phyloP scores from a whole-genome alignment of 345 rosid species.

The Physaria fendleri region DNA sequence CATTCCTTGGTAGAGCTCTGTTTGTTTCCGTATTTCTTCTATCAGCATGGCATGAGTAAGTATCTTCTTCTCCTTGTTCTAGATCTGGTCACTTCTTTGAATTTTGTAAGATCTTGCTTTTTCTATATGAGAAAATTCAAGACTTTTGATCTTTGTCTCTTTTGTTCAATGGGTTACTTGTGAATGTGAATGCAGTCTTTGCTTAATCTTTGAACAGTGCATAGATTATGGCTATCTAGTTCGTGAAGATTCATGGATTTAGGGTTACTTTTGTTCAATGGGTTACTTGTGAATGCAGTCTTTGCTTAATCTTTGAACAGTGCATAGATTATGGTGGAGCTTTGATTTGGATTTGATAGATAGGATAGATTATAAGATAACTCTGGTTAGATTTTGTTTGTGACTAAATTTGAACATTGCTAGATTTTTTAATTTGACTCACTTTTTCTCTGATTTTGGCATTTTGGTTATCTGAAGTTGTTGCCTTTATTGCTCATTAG shows the following conservation, averaged over 20 bases:
- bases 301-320: background rate
- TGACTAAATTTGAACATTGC: background rate
- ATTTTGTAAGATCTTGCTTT: constrained; percentile 9
- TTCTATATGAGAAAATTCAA: background rate
- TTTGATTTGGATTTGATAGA: constrained; percentile 10
- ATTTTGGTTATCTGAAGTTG: background rate
- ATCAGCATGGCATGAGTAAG: constrained; percentile 74
- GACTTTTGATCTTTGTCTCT: background rate
- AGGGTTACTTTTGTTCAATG: background rate
- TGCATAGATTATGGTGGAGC: background rate
- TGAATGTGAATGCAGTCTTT: background rate
- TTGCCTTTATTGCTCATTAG: background rate
- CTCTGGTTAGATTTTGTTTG: background rate
- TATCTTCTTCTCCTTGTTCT: background rate
- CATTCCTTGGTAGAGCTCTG: constrained; percentile 60
- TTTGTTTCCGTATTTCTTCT: constrained; percentile 66
- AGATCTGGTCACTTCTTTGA: constrained; percentile 29
- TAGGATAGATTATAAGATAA: background rate
- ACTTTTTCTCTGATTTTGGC: background rate
- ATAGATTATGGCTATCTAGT: background rate
- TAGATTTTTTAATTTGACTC: background rate
- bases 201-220: background rate
- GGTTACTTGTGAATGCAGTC: background rate
- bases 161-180: background rate
- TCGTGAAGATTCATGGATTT: background rate